phyloP scores from a whole-genome alignment of 139 green algal genomes.

The Haematococcus lacustris region DNA sequence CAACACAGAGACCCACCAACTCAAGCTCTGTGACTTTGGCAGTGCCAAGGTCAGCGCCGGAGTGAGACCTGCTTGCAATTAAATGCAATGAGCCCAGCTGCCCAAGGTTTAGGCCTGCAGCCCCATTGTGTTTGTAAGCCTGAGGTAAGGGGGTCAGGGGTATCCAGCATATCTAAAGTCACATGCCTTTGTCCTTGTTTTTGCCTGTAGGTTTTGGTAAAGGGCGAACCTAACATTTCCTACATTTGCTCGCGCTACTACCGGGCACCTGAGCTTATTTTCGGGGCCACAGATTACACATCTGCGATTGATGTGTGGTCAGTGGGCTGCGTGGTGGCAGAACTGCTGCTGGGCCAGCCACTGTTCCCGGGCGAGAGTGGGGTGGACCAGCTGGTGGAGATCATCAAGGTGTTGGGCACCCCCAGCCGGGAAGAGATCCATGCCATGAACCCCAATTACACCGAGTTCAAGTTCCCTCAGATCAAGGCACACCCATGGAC shows the following conservation, averaged over 20 bases:
- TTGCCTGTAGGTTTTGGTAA: conserved; percentile 67
- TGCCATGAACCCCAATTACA: conserved; percentile 99
- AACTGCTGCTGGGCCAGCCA: conserved; percentile 91
- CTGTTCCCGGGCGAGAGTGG: conserved; percentile 90
- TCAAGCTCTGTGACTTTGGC: conserved; percentile 99
- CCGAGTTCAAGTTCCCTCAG: conserved; percentile 97
- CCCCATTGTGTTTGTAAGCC: too few species aligned
- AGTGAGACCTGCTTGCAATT: too few species aligned
- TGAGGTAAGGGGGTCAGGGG: too few species aligned
- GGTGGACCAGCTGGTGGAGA: conserved; percentile 99
- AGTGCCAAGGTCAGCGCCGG: conserved; percentile 80
- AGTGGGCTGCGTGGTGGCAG: conserved; percentile 95
- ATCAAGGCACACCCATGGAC: conserved; percentile 96
- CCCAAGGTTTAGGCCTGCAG: too few species aligned
- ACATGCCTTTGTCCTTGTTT: too few species aligned
- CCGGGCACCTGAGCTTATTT: conserved; percentile 97
- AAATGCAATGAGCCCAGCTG: too few species aligned
- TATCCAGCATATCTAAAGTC: too few species aligned
- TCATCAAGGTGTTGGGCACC: conserved; percentile 98
- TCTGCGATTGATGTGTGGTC: conserved; percentile 97
- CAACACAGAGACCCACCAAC: conserved; percentile 83
- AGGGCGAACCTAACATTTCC: conserved; percentile 96
- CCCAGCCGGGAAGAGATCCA: conserved; percentile 92
- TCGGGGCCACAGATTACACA: conserved; percentile 97
- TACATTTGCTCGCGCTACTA: conserved; percentile 98